phyloP scores from a whole-genome alignment of 371 early-diverging fungal species.

The Scutellospora calospora region DNA sequence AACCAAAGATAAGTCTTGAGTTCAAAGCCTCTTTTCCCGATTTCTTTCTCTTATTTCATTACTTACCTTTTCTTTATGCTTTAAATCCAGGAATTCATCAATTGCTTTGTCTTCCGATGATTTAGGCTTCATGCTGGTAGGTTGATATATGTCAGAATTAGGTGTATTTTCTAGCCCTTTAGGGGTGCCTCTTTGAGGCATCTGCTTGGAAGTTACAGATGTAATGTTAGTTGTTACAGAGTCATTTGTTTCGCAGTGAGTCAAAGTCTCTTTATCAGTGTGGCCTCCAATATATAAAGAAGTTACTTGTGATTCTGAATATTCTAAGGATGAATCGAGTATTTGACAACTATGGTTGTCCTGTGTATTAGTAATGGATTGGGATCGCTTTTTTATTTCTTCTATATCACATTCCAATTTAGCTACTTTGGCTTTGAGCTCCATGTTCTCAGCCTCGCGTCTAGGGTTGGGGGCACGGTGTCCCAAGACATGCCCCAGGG shows the following conservation, averaged over 20 bases:
- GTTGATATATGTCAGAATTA: slow-evolving; percentile 10
- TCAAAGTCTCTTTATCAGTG: no score
- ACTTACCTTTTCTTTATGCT: slow-evolving; percentile 24
- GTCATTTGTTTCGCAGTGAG: slow-evolving; percentile 2
- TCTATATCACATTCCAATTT: neutral
- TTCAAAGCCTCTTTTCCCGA: neutral
- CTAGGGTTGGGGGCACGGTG: no score
- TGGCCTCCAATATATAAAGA: neutral
- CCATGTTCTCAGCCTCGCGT: slow-evolving; percentile 3
- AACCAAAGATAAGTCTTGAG: neutral
- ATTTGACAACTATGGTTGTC: neutral
- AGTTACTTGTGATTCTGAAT: slow-evolving; percentile 2
- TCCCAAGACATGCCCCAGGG: no score
- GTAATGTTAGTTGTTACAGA: slow-evolving; percentile 3
- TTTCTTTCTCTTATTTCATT: slow-evolving; percentile 30
- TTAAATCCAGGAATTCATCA: slow-evolving; percentile 26
- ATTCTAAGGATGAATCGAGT: neutral
- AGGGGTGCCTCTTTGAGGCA: neutral
- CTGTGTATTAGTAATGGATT: slow-evolving; percentile 12
- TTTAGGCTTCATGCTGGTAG: slow-evolving; percentile 11
- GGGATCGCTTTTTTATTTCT: slow-evolving; percentile 5
- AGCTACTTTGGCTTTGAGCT: neutral
- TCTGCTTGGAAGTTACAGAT: neutral
- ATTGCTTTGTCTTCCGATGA: slow-evolving; percentile 15
- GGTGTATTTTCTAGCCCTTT: neutral